Evolutionary conservation across 495 filamentous ascomycete species (phyloP).

Genomic region (Recurvomyces mirabilis): DNA sequence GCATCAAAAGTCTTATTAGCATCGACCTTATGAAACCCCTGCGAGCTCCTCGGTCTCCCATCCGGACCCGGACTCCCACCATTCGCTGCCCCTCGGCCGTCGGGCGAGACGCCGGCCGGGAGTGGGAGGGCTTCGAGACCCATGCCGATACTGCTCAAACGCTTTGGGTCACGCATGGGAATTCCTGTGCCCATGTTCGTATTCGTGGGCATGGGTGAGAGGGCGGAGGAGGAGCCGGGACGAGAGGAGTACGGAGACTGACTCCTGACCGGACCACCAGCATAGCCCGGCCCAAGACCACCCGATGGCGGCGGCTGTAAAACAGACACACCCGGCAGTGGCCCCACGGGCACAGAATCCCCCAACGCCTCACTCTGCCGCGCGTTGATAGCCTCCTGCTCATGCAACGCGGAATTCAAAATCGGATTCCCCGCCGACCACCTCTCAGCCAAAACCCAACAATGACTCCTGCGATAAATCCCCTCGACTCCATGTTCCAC

Average conservation of each 20-base stretch:
- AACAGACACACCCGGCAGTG: background rate
- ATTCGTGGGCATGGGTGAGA: background rate
- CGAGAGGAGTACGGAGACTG: background rate
- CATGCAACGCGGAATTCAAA: conserved; percentile 20
- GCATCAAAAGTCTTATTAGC: conserved; percentile 50
- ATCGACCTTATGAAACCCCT: conserved; percentile 8
- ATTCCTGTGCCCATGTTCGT: background rate
- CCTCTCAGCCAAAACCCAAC: conserved; percentile 72
- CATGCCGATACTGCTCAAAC: conserved; percentile 14
- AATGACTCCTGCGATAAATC: conserved; percentile 81
- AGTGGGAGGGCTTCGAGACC: conserved; percentile 33
- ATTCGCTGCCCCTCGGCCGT: conserved; percentile 13
- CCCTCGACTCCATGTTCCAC: conserved; percentile 84
- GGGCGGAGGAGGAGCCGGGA: background rate
- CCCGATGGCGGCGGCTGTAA: background rate
- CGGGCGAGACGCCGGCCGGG: conserved; percentile 28
- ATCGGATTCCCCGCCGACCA: conserved; percentile 42
- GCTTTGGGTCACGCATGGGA: conserved; percentile 3
- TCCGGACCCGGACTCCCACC: background rate
- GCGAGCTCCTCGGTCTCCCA: conserved; percentile 11
- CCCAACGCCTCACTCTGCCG: background rate
- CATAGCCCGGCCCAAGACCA: background rate
- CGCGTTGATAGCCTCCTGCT: conserved; percentile 19
- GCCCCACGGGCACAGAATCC: background rate
- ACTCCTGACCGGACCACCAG: background rate